Conservation (phyloP, 1,139 yeast species). For the Yamadazyma siamensis region DNA sequence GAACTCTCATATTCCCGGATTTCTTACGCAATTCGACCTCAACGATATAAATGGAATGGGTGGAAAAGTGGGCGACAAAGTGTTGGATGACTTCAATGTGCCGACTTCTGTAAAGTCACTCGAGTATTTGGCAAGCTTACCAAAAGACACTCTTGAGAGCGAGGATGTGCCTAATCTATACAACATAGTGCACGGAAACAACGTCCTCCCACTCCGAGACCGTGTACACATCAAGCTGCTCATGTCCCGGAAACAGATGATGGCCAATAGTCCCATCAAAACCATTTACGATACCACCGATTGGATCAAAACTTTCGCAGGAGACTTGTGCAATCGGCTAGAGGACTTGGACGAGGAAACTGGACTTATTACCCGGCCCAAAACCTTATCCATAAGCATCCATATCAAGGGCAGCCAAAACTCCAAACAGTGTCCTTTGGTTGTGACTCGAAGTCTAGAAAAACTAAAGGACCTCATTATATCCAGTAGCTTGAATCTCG, state of each 20-base stretch:
- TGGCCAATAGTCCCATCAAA: slow-evolving; percentile 48
- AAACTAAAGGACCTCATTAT: slow-evolving; percentile 31
- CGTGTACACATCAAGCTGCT: slow-evolving; percentile 74
- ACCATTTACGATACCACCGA: slow-evolving; percentile 57
- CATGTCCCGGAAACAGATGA: slow-evolving; percentile 83
- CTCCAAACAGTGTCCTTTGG: slow-evolving; percentile 47
- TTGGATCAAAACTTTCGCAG: slow-evolving; percentile 83
- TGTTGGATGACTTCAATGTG: slow-evolving; percentile 42
- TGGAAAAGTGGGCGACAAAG: slow-evolving; percentile 76
- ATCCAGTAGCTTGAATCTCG: slow-evolving; percentile 27
- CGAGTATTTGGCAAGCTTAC: slow-evolving; percentile 26
- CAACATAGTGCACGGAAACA: slow-evolving; percentile 63
- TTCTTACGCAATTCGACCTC: slow-evolving; percentile 59
- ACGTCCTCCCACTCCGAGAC: slow-evolving; percentile 48
- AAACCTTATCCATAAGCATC: slow-evolving; percentile 21
- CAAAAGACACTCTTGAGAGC: slow-evolving; percentile 33
- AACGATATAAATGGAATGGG: slow-evolving; percentile 88
- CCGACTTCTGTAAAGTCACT: slow-evolving; percentile 42
- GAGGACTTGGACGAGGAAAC: slow-evolving; percentile 72
- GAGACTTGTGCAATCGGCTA: slow-evolving; percentile 71
- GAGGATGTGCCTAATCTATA: slow-evolving; percentile 21
- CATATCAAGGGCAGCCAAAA: slow-evolving; percentile 22
- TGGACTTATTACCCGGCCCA: slow-evolving; percentile 24
- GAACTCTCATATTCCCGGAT: slow-evolving; percentile 43
- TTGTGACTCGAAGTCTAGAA: slow-evolving; percentile 36